Evolutionary conservation across 2,329 filamentous ascomycete species (phyloP), one percentile per base, ranked within the genome.

Genomic region (Daldinia eschscholtzii): DNA sequence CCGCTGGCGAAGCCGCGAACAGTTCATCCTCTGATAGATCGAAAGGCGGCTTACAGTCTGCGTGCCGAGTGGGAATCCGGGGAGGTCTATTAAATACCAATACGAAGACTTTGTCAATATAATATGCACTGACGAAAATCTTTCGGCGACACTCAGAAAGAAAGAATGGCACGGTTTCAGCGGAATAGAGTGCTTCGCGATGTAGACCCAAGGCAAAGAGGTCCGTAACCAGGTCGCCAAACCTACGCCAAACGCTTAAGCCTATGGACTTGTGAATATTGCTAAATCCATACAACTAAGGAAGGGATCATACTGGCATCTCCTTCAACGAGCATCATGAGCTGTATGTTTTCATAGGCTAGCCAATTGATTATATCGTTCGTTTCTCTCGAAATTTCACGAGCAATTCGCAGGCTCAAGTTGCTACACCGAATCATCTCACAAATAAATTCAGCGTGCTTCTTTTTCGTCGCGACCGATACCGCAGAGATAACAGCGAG

Each of bases 301-400:
- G 26, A 33, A 50, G 23, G 26, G 12, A 30, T 4, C 46, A 50
- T 50, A 50, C 46, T 30, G 9, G 46, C 23, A 30, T 30, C 46
- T 13, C 46, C 46, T 50, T 30, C 26, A 3, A 18, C 13, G 26
- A 50, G 13, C 46, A 50, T 30, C 56, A 44, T 57, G 23, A 52
- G 55, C 30, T 64, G 44, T 20, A 58, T 15, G 28, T 53, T 58
- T n/a, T 64, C 50, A 18, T 57, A 55, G 10, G 53, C 53, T 10
- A 63, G 7, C 53, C 61, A 63, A 15, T 57, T 33, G 20, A 63
- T 57, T 18, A 63, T 35, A 30, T 57, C 42, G 13, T 57, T 63
- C 20, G 53, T n/a, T 33, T 42, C 42, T n/a, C 33, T n/a, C 13
- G 42, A 57, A 41, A 63, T 42, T 13, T 42, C 53, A 6, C 61